These are phyloP conservation scores for Multifurca ochricompacta DNA, from an alignment of 768 basidiomycete genomes.

Conservation along the genomic window DNA sequence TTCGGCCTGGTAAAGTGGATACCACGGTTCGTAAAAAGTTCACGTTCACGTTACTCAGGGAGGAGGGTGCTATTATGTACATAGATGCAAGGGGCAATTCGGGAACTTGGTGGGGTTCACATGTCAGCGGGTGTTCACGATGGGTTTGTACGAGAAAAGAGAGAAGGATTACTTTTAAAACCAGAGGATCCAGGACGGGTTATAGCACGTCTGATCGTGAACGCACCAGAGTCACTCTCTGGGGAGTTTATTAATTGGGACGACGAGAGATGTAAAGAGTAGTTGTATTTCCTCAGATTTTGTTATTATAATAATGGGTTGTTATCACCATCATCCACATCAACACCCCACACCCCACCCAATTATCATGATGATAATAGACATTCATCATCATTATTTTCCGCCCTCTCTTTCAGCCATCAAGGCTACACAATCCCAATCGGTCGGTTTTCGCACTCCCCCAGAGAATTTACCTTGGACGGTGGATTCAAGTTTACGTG, in stretches of 20 bases:
- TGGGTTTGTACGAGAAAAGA: slow-evolving; percentile 49
- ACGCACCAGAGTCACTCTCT: slow-evolving; percentile 51
- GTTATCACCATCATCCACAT: too few relatives aligned
- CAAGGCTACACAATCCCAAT: slow-evolving; percentile 38
- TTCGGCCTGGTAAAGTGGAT: slow-evolving; percentile 86
- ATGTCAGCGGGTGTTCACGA: slow-evolving; percentile 52
- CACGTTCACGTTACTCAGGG: too few relatives aligned
- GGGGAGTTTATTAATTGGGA: slow-evolving; percentile 84
- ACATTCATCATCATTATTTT: slow-evolving; percentile 77
- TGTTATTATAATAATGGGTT: too few relatives aligned
- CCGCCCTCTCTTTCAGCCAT: slow-evolving; percentile 35
- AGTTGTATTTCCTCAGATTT: too few relatives aligned
- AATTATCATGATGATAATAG: too few relatives aligned
- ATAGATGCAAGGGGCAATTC: slow-evolving; percentile 65
- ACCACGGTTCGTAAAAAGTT: slow-evolving; percentile 51
- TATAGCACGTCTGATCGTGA: slow-evolving; percentile 66
- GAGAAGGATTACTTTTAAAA: slow-evolving; percentile 62
- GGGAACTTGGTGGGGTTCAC: slow-evolving; percentile 40
- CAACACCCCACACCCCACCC: too few relatives aligned
- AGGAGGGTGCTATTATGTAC: not conserved
- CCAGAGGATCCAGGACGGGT: slow-evolving; percentile 72
- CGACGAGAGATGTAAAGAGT: slow-evolving; percentile 55
- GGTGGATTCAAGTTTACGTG: slow-evolving; percentile 46
- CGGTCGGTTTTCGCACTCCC: slow-evolving; percentile 57
- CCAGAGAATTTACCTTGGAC: slow-evolving; percentile 59